phyloP scores from a whole-genome alignment of 176 grass and related monocot species.

The Lolium perenne region DNA sequence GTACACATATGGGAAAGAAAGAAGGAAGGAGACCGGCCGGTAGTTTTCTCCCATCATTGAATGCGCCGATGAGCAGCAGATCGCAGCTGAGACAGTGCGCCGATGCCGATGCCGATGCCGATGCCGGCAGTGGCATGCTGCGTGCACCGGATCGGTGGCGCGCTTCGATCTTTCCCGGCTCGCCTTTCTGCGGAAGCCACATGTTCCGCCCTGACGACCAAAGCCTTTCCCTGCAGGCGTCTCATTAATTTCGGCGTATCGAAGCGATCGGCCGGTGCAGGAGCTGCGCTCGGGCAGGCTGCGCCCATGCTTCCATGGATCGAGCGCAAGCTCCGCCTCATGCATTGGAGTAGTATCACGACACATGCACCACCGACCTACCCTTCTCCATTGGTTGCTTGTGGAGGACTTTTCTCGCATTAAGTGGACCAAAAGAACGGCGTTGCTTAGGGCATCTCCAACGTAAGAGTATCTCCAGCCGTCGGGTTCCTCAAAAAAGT shows the following conservation, averaged over 20 bases:
- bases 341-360: neutral
- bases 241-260: conserved; percentile 5
- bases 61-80: neutral
- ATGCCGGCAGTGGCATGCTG: neutral
- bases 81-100: conserved; percentile 22
- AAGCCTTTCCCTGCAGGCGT: neutral
- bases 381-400: too few relatives aligned
- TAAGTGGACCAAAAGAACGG: too few relatives aligned
- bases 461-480: too few relatives aligned
- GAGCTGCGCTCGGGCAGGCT: neutral
- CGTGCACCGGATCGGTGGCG: neutral
- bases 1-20: neutral
- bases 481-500: too few relatives aligned
- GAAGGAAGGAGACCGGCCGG: neutral
- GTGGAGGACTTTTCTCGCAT: too few relatives aligned
- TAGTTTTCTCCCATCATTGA: neutral
- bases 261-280: neutral
- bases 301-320: neutral
- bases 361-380: too few relatives aligned
- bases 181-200: neutral
- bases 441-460: too few relatives aligned
- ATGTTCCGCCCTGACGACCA: neutral
- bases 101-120: conserved; percentile 2
- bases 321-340: neutral
- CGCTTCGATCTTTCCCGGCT: neutral